Evolutionary conservation across 1,284 basidiomycete genomes (phyloP).

Genomic region (Cerioporus squamosus): DNA sequence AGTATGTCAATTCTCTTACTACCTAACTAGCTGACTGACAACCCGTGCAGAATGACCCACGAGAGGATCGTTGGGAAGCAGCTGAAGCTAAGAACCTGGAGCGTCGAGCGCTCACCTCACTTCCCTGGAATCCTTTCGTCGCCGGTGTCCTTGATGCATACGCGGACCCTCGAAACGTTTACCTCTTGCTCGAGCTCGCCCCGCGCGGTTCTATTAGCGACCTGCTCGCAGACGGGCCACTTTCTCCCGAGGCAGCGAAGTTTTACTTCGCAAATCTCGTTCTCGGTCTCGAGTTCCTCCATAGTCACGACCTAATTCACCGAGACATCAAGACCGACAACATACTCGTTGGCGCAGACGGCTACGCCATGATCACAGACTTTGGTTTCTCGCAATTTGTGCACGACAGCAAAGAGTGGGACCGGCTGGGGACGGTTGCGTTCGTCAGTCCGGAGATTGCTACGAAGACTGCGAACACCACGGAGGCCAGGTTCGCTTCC

Average conservation of each 20-base stretch:
- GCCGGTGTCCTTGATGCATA: conserved; percentile 47
- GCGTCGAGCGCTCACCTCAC: conserved; percentile 39
- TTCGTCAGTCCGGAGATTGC: conserved; percentile 49
- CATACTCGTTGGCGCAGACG: conserved; percentile 67
- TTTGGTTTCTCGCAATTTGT: conserved; percentile 67
- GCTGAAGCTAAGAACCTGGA: conserved; percentile 41
- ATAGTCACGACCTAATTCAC: conserved; percentile 75
- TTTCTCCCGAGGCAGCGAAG: conserved; percentile 37
- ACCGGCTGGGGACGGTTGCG: conserved; percentile 60
- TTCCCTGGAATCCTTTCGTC: conserved; percentile 59
- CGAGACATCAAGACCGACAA: conserved; percentile 89
- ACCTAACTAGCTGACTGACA: background rate
- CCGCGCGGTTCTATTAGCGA: conserved; percentile 45
- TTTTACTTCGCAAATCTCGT: conserved; percentile 69
- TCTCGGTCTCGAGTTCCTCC: conserved; percentile 74
- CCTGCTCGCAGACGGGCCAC: conserved; percentile 38
- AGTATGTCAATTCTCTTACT: conserved; percentile 25
- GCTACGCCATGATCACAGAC: conserved; percentile 73
- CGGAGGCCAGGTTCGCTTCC: background rate
- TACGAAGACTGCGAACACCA: background rate
- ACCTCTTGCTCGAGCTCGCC: conserved; percentile 53
- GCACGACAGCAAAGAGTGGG: conserved; percentile 54
- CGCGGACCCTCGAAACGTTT: conserved; percentile 49
- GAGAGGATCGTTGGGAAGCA: conserved; percentile 1
- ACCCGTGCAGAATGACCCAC: conserved; percentile 4